Conservation (phyloP, 306 rosid species). For the Casuarina equisetifolia region DNA sequence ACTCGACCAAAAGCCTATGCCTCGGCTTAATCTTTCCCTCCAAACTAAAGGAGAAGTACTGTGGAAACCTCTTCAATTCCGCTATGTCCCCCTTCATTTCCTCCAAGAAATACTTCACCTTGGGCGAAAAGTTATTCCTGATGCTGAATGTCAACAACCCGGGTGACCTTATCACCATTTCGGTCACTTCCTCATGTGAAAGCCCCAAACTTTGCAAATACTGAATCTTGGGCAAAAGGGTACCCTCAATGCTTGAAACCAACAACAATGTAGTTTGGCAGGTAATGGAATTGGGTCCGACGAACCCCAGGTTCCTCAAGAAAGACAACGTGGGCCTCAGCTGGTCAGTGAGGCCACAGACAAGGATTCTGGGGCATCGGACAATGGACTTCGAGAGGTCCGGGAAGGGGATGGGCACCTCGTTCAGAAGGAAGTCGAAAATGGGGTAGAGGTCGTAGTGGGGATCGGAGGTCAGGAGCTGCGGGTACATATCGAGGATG, state of each 20-base stretch:
- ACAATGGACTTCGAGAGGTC: slow-evolving; percentile 50
- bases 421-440: slow-evolving; percentile 71
- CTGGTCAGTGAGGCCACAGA: slow-evolving; percentile 48
- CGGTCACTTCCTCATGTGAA: slow-evolving; percentile 42
- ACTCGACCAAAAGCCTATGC: slow-evolving; percentile 41
- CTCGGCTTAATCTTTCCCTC: slow-evolving; percentile 69
- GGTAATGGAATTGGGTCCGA: slow-evolving; percentile 35
- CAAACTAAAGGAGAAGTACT: slow-evolving; percentile 80
- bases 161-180: slow-evolving; percentile 77
- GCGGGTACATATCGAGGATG: slow-evolving; percentile 77
- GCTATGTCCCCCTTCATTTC: slow-evolving; percentile 63
- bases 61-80: slow-evolving; percentile 69
- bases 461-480: slow-evolving; percentile 73
- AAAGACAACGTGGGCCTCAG: slow-evolving; percentile 45
- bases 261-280: slow-evolving; percentile 39
- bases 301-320: slow-evolving; percentile 42
- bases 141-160: slow-evolving; percentile 64
- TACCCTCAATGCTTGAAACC: slow-evolving; percentile 46
- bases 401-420: slow-evolving; percentile 57
- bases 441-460: slow-evolving; percentile 62
- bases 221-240: slow-evolving; percentile 47
- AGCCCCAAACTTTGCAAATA: slow-evolving; percentile 53
- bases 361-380: slow-evolving; percentile 74
- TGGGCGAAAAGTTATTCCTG: slow-evolving; percentile 52
- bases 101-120: slow-evolving; percentile 54